Base-by-base conservation (phyloP, 768 basidiomycete species). In the Russula olivacea region DNA sequence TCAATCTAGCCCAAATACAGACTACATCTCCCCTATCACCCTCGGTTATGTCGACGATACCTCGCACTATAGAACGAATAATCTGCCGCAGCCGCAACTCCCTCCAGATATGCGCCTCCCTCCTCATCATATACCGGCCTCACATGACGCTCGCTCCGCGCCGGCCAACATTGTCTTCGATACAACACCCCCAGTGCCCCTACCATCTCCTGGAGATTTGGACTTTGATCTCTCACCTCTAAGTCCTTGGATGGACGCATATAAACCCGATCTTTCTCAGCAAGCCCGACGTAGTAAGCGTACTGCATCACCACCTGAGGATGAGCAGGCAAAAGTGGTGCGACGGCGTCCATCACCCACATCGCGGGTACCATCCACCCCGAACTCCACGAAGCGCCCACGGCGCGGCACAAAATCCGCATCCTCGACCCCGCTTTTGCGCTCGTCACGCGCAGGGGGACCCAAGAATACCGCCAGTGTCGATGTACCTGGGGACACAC, bases 221-320 rank as follows among this genome's bases (percentile, higher is more conserved):
- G 88, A 87, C 61, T 79, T 86, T 61, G 87, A 92, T 64, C 83
- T 92, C 53, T 89, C 88, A 1, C 89, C 90, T 0, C 75, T 92
- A 0, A 91, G 89, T 66, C 89, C 89, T 1, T 91, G 89, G 88
- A 78, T 92, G 0, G 87, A 84, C 4, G 81, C 88, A 34, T 73
- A 74, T 5, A 78, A 81, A 56, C 78, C 79, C 28, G 76, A 77
- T 41, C 68, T 68, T 23, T 66, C 72, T 21, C 66, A 65, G 1
- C 63, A 61, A 10, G 17, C 36, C 30, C 52, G 57, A 36, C 30
- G 59, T 43, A 62, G 49, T 55, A 65, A 66, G 51, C 64, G 62
- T 28, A 65, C 58, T 30, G 66, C 68, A 40, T 66, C 68, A 5
- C 68, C 61, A 10, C 43, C 17, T 34, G 61, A 55, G 17, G 67